Evolutionary conservation across 208 protist genomes (phyloP), one percentile per base, ranked within the genome.

Genomic region (Willaertia magna): DNA sequence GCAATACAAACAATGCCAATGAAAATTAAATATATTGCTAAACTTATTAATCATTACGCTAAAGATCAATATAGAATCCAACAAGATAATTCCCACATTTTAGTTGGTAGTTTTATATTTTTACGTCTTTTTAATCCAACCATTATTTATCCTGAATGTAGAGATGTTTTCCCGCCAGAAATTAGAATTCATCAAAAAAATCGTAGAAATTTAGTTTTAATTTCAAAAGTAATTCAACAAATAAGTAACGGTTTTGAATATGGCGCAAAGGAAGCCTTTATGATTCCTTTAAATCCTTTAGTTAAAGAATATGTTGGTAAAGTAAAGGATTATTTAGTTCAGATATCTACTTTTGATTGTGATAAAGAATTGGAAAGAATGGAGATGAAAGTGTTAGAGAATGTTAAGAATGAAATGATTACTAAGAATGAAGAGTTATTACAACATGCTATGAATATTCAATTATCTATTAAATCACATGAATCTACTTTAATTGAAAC

Each of bases 201-300:
- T 20, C 4, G 46, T 43, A 74, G 85, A 74, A 79, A 79, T 40
- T 55, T 87, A n/a, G 40, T 55, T 18, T 55, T 87, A 26, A 82
- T 84, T 26, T 59, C 85, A 9, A 87, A 87, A 82, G 22, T 74
- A 7, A 34, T 87, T 42, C 85, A 87, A 61, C 85, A 87, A 30
- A 30, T 87, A 2, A 6, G 74, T 11, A 87, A 87, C 26, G n/a
- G 34, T 6, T 26, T 87, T 30, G 59, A 75, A 40, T 87, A 85
- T 79, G 85, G 85, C 22, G 44, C 44, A 42, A 87, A 87, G 11
- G 85, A 87, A 82, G 6, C 61, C 7, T 87, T 84, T 42, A 87
- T 87, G 85, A 82, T 67, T 9, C 85, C 75, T 18, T 12, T 87
- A 7, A 87, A 87, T 82, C 11, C 18, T n/a, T n/a, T 74, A 7